These are phyloP conservation scores for Ettlia oleoabundans DNA, from an alignment of 139 green algal genomes.

Conservation along the genomic window DNA sequence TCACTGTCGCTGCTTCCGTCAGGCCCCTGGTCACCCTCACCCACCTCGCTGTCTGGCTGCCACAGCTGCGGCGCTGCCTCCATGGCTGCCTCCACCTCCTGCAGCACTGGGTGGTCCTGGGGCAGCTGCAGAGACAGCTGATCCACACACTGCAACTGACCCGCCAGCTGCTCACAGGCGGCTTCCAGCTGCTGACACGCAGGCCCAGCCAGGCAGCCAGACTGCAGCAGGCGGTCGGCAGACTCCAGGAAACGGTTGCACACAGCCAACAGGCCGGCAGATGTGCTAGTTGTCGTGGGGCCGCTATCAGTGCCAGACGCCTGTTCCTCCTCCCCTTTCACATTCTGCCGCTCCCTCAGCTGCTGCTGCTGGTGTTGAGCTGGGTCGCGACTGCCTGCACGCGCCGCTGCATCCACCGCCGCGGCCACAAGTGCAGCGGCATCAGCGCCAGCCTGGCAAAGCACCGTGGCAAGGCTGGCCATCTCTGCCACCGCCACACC, in stretches of 20 bases:
- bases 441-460: slow-evolving; percentile 8
- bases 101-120: not conserved
- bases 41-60: not conserved
- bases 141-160: not conserved
- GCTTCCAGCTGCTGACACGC: slow-evolving; percentile 8
- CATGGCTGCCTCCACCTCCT: not conserved
- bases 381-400: not conserved
- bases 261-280: not conserved
- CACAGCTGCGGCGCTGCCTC: slow-evolving; percentile 26
- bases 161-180: slow-evolving; percentile 8
- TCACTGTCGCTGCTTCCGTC: not conserved
- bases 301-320: not conserved
- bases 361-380: not conserved
- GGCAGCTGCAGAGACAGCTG: slow-evolving; percentile 8
- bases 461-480: not conserved
- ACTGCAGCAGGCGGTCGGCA: not conserved
- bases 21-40: too few species aligned
- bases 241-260: slow-evolving; percentile 7
- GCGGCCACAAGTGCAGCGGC: not conserved
- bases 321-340: not conserved
- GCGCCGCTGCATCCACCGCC: not conserved
- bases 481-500: not conserved
- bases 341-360: not conserved
- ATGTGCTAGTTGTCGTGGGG: not conserved
- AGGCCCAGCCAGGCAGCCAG: not conserved